Conservation (phyloP, 352 stramenopile genomes). For the Phytophthora uliginosa region DNA sequence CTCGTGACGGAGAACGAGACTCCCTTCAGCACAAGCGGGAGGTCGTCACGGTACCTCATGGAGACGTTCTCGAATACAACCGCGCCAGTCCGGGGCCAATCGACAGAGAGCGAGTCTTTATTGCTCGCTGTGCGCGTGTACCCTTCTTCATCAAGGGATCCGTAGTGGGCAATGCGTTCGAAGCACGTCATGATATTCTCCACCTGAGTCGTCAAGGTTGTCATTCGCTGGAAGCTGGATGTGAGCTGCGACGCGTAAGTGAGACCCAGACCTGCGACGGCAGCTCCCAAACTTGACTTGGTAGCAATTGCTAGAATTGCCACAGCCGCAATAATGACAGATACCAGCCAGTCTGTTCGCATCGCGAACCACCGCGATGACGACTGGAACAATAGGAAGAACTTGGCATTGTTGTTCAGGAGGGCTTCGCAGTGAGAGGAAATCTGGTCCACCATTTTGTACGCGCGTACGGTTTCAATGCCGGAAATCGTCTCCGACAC, state of each 20-base stretch:
- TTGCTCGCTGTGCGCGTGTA: slow-evolving; percentile 16
- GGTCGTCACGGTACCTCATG: slow-evolving; percentile 57
- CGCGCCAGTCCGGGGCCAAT: slow-evolving; percentile 50
- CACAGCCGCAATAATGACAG: slow-evolving; percentile 90
- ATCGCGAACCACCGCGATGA: slow-evolving; percentile 94
- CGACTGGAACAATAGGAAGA: slow-evolving; percentile 50
- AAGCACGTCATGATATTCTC: slow-evolving; percentile 63
- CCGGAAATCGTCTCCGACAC: slow-evolving; percentile 95
- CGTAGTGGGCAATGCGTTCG: slow-evolving; percentile 48
- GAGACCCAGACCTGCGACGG: slow-evolving; percentile 38
- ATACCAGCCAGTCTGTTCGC: slow-evolving; percentile 84
- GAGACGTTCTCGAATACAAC: slow-evolving; percentile 56
- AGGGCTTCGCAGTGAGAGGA: slow-evolving; percentile 43
- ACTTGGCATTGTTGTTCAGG: slow-evolving; percentile 52
- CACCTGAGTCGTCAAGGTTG: slow-evolving; percentile 50
- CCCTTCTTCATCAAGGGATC: slow-evolving; percentile 55
- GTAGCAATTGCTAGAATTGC: slow-evolving; percentile 86
- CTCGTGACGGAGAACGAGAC: slow-evolving; percentile 63
- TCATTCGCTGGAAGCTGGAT: slow-evolving; percentile 59
- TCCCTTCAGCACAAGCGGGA: slow-evolving; percentile 52
- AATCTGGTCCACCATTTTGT: slow-evolving; percentile 53
- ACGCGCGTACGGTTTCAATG: slow-evolving; percentile 93
- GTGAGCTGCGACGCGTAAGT: slow-evolving; percentile 48
- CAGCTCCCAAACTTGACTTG: slow-evolving; percentile 44
- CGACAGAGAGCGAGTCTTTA: slow-evolving; percentile 1